Evolutionary conservation across 768 basidiomycete species (phyloP).

Genomic region (Auricularia heimuer): DNA sequence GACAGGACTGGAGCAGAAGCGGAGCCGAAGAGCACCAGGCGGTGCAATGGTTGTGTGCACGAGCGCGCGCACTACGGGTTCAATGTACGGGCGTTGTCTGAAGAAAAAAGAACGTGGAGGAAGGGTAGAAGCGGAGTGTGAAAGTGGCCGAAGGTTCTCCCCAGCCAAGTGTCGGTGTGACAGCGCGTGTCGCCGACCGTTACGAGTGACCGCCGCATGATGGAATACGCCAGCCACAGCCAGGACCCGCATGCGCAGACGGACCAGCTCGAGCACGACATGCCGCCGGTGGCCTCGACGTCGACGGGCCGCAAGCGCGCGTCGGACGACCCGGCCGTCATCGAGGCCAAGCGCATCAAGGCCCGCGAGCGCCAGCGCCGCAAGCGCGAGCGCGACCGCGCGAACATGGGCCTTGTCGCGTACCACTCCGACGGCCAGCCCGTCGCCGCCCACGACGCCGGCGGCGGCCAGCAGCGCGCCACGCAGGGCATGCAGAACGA

Average conservation of each 20-base stretch:
- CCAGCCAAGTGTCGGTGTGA: too few species aligned
- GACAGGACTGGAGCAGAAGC: too few species aligned
- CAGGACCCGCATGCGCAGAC: background rate
- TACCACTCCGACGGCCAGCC: slow-evolving; percentile 1
- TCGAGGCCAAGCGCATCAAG: slow-evolving; percentile 73
- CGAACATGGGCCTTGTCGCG: slow-evolving; percentile 6
- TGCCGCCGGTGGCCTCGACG: background rate
- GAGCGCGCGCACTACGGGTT: too few species aligned
- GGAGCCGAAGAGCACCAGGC: too few species aligned
- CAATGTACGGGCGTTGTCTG: too few species aligned
- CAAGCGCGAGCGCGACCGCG: slow-evolving; percentile 65
- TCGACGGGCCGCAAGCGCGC: slow-evolving; percentile 36
- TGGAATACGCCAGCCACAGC: background rate
- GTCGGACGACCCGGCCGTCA: slow-evolving; percentile 66
- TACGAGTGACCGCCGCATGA: background rate
- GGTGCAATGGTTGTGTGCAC: too few species aligned
- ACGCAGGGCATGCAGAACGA: slow-evolving; percentile 19
- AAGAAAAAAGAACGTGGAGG: too few species aligned
- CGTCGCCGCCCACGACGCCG: slow-evolving; percentile 2
- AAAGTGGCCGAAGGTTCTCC: too few species aligned
- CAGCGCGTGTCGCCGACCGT: too few species aligned
- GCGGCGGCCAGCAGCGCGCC: slow-evolving; percentile 5
- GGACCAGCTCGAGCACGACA: background rate
- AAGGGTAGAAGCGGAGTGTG: too few species aligned
- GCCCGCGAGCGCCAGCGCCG: slow-evolving; percentile 77